Percentiles rank a stretch among this genome's conserved stretches.
Evolutionary conservation across 768 basidiomycete species (phyloP).

Genomic region (Serpula lacrymans): DNA sequence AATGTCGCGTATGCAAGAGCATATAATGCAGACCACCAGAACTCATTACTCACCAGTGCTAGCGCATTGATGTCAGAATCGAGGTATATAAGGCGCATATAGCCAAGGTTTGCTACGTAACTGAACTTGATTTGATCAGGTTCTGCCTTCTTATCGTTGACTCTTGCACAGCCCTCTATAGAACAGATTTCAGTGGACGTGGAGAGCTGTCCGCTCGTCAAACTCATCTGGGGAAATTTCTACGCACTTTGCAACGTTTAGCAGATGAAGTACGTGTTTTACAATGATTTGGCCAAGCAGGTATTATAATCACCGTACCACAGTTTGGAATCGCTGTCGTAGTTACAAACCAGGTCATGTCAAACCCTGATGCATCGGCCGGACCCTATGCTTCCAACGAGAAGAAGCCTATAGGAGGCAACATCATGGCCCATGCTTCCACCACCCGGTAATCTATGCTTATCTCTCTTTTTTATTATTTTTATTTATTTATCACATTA

Average conservation of each 20-base stretch:
- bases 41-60: slow-evolving; percentile 82
- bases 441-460: slow-evolving; percentile 86
- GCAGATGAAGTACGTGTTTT: slow-evolving; percentile 82
- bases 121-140: slow-evolving; percentile 42
- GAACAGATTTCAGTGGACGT: slow-evolving; percentile 93
- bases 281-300: slow-evolving; percentile 4
- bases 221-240: slow-evolving; percentile 92
- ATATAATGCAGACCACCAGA: slow-evolving; percentile 98
- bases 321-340: slow-evolving; percentile 98
- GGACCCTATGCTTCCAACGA: slow-evolving; percentile 86
- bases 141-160: slow-evolving; percentile 97
- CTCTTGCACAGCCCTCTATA: slow-evolving; percentile 92
- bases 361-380: slow-evolving; percentile 93
- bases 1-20: slow-evolving; percentile 98
- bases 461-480: background rate
- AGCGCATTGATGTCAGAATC: slow-evolving; percentile 99
- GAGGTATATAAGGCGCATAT: slow-evolving; percentile 49
- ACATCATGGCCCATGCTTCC: slow-evolving; percentile 98
- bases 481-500: slow-evolving; percentile 5
- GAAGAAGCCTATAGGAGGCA: slow-evolving; percentile 98
- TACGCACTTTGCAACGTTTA: slow-evolving; percentile 86
- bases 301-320: slow-evolving; percentile 7
- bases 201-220: slow-evolving; percentile 95
- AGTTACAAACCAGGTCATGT: slow-evolving; percentile 98
- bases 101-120: too few relatives aligned